These are phyloP conservation scores for Fusarium annulatum DNA, from an alignment of 2,329 filamentous ascomycete genomes.

Conservation along the genomic window DNA sequence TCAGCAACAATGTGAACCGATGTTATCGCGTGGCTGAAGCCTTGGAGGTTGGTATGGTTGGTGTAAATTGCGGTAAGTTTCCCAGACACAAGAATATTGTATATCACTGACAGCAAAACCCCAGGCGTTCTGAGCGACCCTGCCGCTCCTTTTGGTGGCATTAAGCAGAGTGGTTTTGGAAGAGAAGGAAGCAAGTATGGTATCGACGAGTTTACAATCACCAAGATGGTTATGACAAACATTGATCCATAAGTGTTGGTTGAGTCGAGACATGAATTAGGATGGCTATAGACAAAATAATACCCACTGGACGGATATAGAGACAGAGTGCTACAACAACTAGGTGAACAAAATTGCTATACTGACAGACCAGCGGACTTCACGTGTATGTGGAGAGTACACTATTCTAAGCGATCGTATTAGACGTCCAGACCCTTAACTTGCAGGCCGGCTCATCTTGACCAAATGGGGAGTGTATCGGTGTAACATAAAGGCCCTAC, in stretches of 20 bases:
- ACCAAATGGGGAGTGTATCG: background rate
- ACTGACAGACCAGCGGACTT: background rate
- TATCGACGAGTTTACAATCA: slow-evolving; percentile 75
- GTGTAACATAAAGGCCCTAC: slow-evolving; percentile 1
- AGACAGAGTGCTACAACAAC: background rate
- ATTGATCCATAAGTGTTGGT: slow-evolving; percentile 36
- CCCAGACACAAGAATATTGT: too few species aligned
- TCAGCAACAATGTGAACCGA: slow-evolving; percentile 58
- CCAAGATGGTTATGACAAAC: slow-evolving; percentile 65
- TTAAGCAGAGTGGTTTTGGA: slow-evolving; percentile 82
- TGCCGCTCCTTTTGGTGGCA: slow-evolving; percentile 74
- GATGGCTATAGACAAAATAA: slow-evolving; percentile 24
- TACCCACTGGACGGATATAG: slow-evolving; percentile 29
- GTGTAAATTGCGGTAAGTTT: slow-evolving; percentile 47
- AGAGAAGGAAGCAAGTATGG: slow-evolving; percentile 79
- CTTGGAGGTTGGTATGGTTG: slow-evolving; percentile 59
- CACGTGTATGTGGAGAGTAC: background rate
- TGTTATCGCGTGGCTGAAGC: slow-evolving; percentile 57
- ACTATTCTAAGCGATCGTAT: background rate
- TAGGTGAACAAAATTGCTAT: background rate
- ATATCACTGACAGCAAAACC: slow-evolving; percentile 25
- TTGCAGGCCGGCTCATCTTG: background rate
- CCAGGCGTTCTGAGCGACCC: slow-evolving; percentile 61
- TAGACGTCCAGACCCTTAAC: background rate
- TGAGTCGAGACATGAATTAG: slow-evolving; percentile 5